These are phyloP conservation scores for Leucosporidium scottii DNA, from an alignment of 768 basidiomycete genomes.

Conservation along the genomic window DNA sequence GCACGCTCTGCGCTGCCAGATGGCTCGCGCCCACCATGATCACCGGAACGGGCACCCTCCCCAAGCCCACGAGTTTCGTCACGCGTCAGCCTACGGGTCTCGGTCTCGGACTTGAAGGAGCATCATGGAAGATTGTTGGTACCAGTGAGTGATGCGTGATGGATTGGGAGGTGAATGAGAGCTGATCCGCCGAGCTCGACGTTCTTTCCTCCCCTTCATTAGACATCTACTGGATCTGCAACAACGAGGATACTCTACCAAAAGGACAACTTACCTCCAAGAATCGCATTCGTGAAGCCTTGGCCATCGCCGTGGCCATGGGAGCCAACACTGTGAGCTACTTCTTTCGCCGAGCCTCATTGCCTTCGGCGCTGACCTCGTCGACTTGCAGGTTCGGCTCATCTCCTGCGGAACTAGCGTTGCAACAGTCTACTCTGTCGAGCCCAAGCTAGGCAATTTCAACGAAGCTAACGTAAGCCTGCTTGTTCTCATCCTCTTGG, in stretches of 20 bases:
- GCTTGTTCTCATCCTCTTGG: no score
- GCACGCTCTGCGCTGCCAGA: slow-evolving; percentile 6
- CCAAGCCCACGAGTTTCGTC: slow-evolving; percentile 18
- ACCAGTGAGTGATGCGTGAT: slow-evolving; percentile 11
- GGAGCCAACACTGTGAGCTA: slow-evolving; percentile 36
- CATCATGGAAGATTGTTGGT: slow-evolving; percentile 16
- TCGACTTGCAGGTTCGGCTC: slow-evolving; percentile 8
- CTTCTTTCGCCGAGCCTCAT: neutral
- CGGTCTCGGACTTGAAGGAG: neutral
- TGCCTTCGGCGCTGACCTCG: slow-evolving; percentile 8
- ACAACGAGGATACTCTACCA: slow-evolving; percentile 8
- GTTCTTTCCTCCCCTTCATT: no score
- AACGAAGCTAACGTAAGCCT: neutral
- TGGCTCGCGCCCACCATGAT: slow-evolving; percentile 15
- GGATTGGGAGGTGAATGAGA: neutral
- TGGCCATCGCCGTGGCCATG: slow-evolving; percentile 34
- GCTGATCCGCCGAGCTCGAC: neutral
- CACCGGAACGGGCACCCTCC: slow-evolving; percentile 21
- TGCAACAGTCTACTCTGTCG: slow-evolving; percentile 32
- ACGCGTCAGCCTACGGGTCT: neutral
- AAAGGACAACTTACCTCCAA: slow-evolving; percentile 17
- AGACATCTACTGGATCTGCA: slow-evolving; percentile 28
- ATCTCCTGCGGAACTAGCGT: slow-evolving; percentile 29
- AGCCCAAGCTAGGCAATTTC: slow-evolving; percentile 34
- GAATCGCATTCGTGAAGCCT: slow-evolving; percentile 23